Conservation (phyloP, 495 filamentous ascomycete species). For the Emericellopsis terricola region DNA sequence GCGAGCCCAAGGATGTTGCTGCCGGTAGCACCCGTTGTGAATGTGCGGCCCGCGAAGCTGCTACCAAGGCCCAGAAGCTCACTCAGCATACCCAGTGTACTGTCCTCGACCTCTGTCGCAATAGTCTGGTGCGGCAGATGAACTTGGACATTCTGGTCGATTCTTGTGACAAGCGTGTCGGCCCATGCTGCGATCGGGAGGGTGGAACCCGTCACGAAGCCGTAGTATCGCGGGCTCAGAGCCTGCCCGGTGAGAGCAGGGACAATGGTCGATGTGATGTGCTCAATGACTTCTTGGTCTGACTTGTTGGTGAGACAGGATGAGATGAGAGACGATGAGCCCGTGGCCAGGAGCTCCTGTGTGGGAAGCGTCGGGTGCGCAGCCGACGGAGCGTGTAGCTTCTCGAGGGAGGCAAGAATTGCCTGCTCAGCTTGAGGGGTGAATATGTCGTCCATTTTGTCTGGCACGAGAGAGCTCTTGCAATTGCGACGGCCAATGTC, state of each 20-base stretch:
- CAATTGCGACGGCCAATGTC: too few species aligned
- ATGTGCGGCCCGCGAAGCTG: conserved; percentile 42
- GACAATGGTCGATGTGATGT: conserved; percentile 39
- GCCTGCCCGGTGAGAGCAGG: conserved; percentile 46
- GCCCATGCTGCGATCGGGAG: conserved; percentile 73
- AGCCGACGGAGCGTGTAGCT: neutral
- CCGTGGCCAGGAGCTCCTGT: neutral
- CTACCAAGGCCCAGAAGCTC: conserved; percentile 45
- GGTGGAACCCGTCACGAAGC: conserved; percentile 70
- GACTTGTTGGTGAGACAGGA: neutral
- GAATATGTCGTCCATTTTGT: conserved; percentile 1
- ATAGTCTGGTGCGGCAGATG: conserved; percentile 62
- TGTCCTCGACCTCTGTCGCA: conserved; percentile 55
- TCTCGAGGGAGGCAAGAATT: neutral
- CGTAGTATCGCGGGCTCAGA: conserved; percentile 54
- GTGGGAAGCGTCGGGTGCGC: neutral
- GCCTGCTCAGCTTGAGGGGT: neutral
- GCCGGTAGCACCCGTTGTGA: conserved; percentile 81
- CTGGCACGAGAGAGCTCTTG: too few species aligned
- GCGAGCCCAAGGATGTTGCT: conserved; percentile 72
- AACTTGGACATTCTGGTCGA: conserved; percentile 76
- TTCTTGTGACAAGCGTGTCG: conserved; percentile 58
- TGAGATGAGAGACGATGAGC: neutral
- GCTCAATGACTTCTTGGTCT: conserved; percentile 1
- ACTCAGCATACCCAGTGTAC: conserved; percentile 47